These are phyloP conservation scores for Echium plantagineum DNA, from an alignment of 257 asterid species.

Conservation along the genomic window DNA sequence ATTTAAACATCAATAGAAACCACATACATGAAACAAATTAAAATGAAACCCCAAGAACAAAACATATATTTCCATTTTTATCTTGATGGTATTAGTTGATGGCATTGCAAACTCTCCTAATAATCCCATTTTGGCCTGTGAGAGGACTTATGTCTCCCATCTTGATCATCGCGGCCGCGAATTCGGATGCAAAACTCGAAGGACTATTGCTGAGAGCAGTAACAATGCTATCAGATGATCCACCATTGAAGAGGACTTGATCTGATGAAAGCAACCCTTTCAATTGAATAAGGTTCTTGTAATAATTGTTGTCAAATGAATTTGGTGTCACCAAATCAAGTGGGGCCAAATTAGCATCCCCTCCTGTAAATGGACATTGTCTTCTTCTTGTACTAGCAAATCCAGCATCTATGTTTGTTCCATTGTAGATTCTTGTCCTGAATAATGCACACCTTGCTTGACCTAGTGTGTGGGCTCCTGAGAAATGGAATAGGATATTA, in stretches of 20 bases:
- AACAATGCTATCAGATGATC: constrained; percentile 11
- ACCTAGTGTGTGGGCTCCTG: constrained; percentile 27
- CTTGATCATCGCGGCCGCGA: constrained; percentile 20
- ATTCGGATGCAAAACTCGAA: constrained; percentile 5
- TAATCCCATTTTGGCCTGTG: constrained; percentile 20
- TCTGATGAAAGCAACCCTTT: constrained; percentile 20
- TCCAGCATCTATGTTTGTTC: constrained; percentile 24
- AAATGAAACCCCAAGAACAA: too few relatives aligned
- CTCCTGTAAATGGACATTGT: constrained; percentile 13
- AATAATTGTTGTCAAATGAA: constrained; percentile 15
- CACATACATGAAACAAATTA: too few relatives aligned
- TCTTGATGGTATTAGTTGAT: constrained; percentile 6
- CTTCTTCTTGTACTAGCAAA: constrained; percentile 22
- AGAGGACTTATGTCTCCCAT: constrained; percentile 23
- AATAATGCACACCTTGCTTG: constrained; percentile 20
- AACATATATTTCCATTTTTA: too few relatives aligned
- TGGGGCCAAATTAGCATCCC: constrained; percentile 18
- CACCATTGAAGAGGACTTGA: constrained; percentile 19
- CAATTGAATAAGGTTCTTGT: constrained; percentile 14
- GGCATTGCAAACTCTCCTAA: constrained; percentile 21
- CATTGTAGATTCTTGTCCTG: constrained; percentile 17
- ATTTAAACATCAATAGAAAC: too few relatives aligned
- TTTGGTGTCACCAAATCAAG: constrained; percentile 22
- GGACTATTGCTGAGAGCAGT: constrained; percentile 10
- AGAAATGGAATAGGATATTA: neutral